These are phyloP conservation scores for Chlorella sorokiniana DNA, from an alignment of 139 green algal species.

Conservation along the genomic window DNA sequence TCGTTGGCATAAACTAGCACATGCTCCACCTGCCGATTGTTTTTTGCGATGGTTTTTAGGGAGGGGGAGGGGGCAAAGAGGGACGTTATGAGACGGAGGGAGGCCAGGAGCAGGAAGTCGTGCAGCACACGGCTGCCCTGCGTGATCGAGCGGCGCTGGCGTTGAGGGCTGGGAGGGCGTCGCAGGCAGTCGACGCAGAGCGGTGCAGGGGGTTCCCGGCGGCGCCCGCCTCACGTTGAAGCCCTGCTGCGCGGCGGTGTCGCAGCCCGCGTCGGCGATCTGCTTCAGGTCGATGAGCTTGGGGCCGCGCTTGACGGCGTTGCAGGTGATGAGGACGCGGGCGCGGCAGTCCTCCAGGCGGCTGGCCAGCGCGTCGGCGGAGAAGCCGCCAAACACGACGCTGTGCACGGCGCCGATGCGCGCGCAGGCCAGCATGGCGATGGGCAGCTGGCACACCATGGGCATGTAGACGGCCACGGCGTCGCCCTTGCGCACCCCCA, in stretches of 20 bases:
- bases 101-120: neutral
- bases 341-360: conserved; percentile 71
- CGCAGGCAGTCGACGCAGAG: neutral
- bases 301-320: conserved; percentile 75
- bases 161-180: neutral
- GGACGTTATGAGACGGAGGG: neutral
- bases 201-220: neutral
- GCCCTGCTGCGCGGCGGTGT: conserved; percentile 9
- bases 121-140: neutral
- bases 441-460: conserved; percentile 35
- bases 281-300: conserved; percentile 89
- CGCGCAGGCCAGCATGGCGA: conserved; percentile 82
- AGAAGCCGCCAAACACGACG: conserved; percentile 97
- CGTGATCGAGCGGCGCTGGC: neutral
- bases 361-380: conserved; percentile 80
- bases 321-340: conserved; percentile 51
- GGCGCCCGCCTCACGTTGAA: conserved; percentile 4
- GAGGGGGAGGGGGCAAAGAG: neutral
- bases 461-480: conserved; percentile 92
- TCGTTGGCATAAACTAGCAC: conserved; percentile 84
- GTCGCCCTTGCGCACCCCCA: conserved; percentile 86
- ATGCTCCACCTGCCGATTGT: conserved; percentile 28
- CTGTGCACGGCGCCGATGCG: conserved; percentile 94
- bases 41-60: neutral
- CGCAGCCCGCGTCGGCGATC: conserved; percentile 70